Percentiles rank a stretch among this genome's conserved stretches.
Conservation (phyloP, 805 yeast species). For the Priceomyces haplophilus region DNA sequence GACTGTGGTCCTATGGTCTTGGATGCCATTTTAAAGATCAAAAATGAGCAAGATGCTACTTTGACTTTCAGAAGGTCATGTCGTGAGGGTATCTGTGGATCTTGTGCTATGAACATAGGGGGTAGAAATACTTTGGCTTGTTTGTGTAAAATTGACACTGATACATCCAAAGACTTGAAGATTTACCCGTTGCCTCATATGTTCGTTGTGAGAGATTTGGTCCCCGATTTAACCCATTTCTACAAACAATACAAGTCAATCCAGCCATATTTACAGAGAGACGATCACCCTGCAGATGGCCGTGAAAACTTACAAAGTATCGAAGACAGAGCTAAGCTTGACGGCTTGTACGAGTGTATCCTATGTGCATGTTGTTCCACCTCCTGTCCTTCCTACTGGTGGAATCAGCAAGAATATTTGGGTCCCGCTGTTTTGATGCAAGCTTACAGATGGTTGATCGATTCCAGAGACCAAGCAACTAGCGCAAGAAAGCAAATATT, state of each 20-base stretch:
- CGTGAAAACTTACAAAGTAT: conserved; percentile 87
- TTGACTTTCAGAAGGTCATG: conserved; percentile 97
- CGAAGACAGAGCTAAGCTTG: conserved; percentile 92
- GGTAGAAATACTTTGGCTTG: conserved; percentile 97
- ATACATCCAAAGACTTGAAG: conserved; percentile 70
- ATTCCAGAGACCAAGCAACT: conserved; percentile 92
- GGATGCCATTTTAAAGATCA: conserved; percentile 91
- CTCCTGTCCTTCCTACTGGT: conserved; percentile 99
- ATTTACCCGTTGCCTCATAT: conserved; percentile 97
- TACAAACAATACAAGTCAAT: conserved; percentile 98
- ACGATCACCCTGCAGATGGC: conserved; percentile 78
- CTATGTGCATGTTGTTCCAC: conserved; percentile 99
- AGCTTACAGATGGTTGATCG: conserved; percentile 98
- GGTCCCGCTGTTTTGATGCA: conserved; percentile 99
- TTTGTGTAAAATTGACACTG: conserved; percentile 86
- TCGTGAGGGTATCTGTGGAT: conserved; percentile 99
- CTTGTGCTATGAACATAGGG: conserved; percentile 99
- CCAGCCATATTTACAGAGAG: conserved; percentile 92
- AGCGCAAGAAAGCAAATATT: conserved; percentile 78
- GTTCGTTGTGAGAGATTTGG: conserved; percentile 95
- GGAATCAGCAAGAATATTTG: conserved; percentile 98
- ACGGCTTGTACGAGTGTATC: conserved; percentile 96
- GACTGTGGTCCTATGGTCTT: conserved; percentile 97
- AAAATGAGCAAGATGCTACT: conserved; percentile 94
- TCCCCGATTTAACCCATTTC: conserved; percentile 95